Evolutionary conservation across 1,284 basidiomycete genomes (phyloP).

Genomic region (Meripilus lineatus): DNA sequence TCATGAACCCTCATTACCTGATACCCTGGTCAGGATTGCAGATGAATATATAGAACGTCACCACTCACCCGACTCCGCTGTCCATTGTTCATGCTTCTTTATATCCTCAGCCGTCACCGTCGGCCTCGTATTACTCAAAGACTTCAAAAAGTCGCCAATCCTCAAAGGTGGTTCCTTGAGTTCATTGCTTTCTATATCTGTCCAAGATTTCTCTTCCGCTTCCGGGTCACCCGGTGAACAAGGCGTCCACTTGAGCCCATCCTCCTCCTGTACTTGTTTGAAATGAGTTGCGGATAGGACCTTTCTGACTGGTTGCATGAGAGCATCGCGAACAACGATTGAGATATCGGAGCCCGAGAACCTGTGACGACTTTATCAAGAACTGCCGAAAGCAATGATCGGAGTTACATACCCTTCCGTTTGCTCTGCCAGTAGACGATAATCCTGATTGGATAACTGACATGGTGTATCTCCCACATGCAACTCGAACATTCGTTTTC

Average conservation of each 20-base stretch:
- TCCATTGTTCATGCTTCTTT: constrained; percentile 89
- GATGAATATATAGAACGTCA: too few species aligned
- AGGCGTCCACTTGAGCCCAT: constrained; percentile 73
- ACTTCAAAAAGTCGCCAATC: constrained; percentile 82
- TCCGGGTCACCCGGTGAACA: constrained; percentile 92
- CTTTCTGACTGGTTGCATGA: constrained; percentile 99
- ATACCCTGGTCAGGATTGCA: neutral
- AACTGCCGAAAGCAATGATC: constrained; percentile 1
- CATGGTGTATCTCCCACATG: constrained; percentile 95
- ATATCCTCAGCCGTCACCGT: constrained; percentile 92
- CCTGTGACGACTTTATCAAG: constrained; percentile 28
- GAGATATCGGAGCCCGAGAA: constrained; percentile 97
- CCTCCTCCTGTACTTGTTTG: constrained; percentile 47
- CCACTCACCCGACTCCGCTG: constrained; percentile 65
- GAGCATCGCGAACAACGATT: constrained; percentile 91
- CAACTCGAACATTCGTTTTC: constrained; percentile 94
- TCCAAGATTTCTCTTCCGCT: constrained; percentile 90
- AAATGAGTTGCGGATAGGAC: constrained; percentile 96
- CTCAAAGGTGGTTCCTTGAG: constrained; percentile 82
- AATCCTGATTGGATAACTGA: constrained; percentile 77
- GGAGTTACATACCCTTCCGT: constrained; percentile 73
- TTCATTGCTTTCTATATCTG: constrained; percentile 88
- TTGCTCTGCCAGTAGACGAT: constrained; percentile 74
- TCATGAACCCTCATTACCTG: constrained; percentile 41
- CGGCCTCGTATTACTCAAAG: constrained; percentile 80